These are phyloP conservation scores for Hyaloscypha bicolor DNA, from an alignment of 495 filamentous ascomycete species.

Conservation along the genomic window DNA sequence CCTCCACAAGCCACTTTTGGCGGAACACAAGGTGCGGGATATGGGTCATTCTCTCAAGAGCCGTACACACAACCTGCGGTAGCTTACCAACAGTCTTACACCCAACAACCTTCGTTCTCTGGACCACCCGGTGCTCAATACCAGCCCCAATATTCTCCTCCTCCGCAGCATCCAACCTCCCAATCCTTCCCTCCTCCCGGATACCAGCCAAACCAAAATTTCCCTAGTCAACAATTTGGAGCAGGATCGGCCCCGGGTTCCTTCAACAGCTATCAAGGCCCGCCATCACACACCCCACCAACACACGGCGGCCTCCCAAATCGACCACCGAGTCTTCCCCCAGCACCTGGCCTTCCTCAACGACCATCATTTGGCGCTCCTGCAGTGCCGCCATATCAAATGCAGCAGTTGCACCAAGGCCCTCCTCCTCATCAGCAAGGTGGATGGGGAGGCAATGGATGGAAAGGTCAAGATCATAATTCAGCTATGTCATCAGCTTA, in stretches of 20 bases:
- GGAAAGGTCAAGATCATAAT: conserved; percentile 36
- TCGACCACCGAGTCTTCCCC: conserved; percentile 53
- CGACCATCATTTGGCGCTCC: conserved; percentile 60
- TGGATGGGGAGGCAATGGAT: conserved; percentile 34
- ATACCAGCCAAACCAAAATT: conserved; percentile 22
- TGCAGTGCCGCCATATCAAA: conserved; percentile 56
- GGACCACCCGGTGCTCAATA: conserved; percentile 32
- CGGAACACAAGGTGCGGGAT: conserved; percentile 30
- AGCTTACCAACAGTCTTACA: conserved; percentile 36
- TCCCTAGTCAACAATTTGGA: conserved; percentile 28
- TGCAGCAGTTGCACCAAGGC: conserved; percentile 68
- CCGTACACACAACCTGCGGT: conserved; percentile 30
- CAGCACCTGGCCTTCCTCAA: conserved; percentile 63
- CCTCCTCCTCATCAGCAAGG: conserved; percentile 24
- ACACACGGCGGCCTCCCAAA: conserved; percentile 40
- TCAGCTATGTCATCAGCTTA: conserved; percentile 40
- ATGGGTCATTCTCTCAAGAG: conserved; percentile 36
- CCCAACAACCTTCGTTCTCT: conserved; percentile 29
- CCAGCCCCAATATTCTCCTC: conserved; percentile 32
- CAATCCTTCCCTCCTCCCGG: conserved; percentile 29
- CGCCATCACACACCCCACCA: conserved; percentile 38
- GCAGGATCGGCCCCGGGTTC: conserved; percentile 49
- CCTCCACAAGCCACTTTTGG: conserved; percentile 35
- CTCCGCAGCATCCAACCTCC: conserved; percentile 25
- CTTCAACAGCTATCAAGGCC: conserved; percentile 44